phyloP scores from a whole-genome alignment of 2,329 filamentous ascomycete species.

The Aspergillus felis region DNA sequence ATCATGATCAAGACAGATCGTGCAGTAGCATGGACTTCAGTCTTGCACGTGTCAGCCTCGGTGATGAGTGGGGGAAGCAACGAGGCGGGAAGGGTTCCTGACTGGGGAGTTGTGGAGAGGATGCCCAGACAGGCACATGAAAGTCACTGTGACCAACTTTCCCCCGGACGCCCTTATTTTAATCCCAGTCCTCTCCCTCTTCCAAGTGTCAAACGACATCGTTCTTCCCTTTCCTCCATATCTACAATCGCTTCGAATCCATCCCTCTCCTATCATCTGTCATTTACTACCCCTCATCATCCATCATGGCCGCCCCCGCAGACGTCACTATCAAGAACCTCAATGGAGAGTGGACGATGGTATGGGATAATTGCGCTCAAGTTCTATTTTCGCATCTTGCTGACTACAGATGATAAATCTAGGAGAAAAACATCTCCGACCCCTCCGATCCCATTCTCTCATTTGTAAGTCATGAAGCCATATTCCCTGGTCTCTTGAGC shows the following conservation, averaged over 20 bases:
- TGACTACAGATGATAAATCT: slow-evolving; percentile 1
- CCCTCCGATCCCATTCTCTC: slow-evolving; percentile 63
- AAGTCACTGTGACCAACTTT: neutral
- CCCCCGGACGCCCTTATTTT: neutral
- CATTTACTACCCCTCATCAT: slow-evolving; percentile 9
- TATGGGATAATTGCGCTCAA: slow-evolving; percentile 38
- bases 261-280: neutral
- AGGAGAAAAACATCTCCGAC: slow-evolving; percentile 76
- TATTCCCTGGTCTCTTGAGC: slow-evolving; percentile 1
- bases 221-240: neutral
- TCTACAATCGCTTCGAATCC: neutral
- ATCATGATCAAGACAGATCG: neutral
- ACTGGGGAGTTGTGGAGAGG: neutral
- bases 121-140: neutral
- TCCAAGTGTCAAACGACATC: neutral
- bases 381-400: neutral
- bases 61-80: neutral
- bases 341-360: slow-evolving; percentile 66
- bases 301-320: slow-evolving; percentile 67
- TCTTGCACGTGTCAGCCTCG: slow-evolving; percentile 3
- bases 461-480: slow-evolving; percentile 43
- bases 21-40: neutral
- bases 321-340: slow-evolving; percentile 65
- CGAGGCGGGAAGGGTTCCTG: neutral
- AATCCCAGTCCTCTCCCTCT: neutral